Conservation (phyloP, 345 rosid species). For the Abelmoschus esculentus region DNA sequence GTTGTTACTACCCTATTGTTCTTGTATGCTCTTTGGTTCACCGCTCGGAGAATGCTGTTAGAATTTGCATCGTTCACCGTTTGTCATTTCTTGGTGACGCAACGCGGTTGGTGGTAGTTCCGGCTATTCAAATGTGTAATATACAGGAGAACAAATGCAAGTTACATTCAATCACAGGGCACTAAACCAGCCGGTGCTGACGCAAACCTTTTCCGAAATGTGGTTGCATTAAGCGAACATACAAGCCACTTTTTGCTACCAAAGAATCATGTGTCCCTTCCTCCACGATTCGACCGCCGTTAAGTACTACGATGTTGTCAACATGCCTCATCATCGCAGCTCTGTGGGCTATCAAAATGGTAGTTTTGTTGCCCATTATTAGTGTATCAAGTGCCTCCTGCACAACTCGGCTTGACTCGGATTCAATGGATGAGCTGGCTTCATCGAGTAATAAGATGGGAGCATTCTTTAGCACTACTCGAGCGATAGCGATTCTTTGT, state of each 20-base stretch:
- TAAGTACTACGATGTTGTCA: constrained; percentile 91
- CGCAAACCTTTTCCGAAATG: constrained; percentile 94
- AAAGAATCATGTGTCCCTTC: constrained; percentile 86
- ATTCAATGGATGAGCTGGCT: constrained; percentile 97
- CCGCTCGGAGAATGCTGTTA: not conserved
- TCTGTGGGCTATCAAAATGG: constrained; percentile 87
- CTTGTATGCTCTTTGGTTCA: not conserved
- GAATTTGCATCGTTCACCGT: no score
- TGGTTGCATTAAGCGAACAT: constrained; percentile 92
- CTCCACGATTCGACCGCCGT: constrained; percentile 89
- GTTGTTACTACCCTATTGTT: constrained; percentile 17
- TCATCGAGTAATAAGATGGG: constrained; percentile 86
- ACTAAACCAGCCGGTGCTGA: constrained; percentile 70
- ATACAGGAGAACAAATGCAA: constrained; percentile 17
- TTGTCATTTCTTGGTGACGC: not conserved
- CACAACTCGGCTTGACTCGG: constrained; percentile 95
- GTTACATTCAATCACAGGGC: constrained; percentile 15
- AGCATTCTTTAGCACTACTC: constrained; percentile 96
- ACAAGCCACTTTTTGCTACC: constrained; percentile 81
- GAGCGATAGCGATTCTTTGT: constrained; percentile 94
- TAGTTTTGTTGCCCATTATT: constrained; percentile 94
- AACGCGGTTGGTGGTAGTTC: not conserved
- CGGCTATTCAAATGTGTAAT: constrained; percentile 19
- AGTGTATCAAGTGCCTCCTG: constrained; percentile 93
- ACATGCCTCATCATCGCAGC: constrained; percentile 99